A percentile compares a stretch with the other conserved stretches of the same genome.
phyloP scores from a whole-genome alignment of 306 rosid species.

The Vigna mungo region DNA sequence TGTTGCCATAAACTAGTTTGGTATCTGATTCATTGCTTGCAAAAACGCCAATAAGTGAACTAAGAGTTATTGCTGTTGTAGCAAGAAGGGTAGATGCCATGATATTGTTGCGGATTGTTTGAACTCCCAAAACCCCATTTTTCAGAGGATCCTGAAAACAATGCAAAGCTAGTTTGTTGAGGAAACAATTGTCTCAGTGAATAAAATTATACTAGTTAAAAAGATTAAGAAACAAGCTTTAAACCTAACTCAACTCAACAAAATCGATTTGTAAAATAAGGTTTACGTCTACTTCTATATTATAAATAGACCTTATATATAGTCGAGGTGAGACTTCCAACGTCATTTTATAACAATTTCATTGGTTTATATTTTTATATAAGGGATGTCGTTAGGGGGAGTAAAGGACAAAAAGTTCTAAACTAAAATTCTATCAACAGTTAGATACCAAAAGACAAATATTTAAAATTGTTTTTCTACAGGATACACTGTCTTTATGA shows the following conservation, averaged over 20 bases:
- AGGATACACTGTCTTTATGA: background rate
- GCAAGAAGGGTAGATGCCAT: slow-evolving; percentile 95
- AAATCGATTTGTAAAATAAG: too few species aligned
- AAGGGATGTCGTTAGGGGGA: too few species aligned
- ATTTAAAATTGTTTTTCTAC: background rate
- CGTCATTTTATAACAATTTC: too few species aligned
- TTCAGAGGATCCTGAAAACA: slow-evolving; percentile 87
- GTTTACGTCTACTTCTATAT: too few species aligned
- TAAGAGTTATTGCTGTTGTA: slow-evolving; percentile 88
- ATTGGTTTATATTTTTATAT: too few species aligned
- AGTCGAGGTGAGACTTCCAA: too few species aligned
- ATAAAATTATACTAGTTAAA: background rate
- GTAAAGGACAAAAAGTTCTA: background rate
- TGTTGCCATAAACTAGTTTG: slow-evolving; percentile 70
- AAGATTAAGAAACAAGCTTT: too few species aligned
- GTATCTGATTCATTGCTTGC: slow-evolving; percentile 60
- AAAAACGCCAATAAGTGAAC: slow-evolving; percentile 86
- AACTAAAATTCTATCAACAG: slow-evolving; percentile 11
- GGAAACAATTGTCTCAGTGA: background rate
- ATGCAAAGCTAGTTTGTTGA: slow-evolving; percentile 28
- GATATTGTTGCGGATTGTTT: slow-evolving; percentile 91
- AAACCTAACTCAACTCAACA: too few species aligned
- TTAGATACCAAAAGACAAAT: background rate
- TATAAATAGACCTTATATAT: too few species aligned
- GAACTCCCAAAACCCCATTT: slow-evolving; percentile 84